A percentile compares a stretch with the other conserved stretches of the same genome.
phyloP scores from a whole-genome alignment of 75 land plant species.

The Picea sitchensis region DNA sequence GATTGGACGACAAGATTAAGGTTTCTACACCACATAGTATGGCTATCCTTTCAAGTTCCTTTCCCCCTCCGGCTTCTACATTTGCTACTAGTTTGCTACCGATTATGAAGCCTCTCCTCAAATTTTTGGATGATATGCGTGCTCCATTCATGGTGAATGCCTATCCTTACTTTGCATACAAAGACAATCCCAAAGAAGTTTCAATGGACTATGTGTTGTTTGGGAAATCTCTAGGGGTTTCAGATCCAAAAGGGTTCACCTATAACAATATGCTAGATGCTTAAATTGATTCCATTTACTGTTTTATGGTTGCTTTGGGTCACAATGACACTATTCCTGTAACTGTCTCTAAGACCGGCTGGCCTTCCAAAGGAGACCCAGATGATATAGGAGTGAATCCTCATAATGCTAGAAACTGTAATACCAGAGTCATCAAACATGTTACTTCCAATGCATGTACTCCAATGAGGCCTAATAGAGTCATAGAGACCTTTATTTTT shows the following conservation, averaged over 20 bases:
- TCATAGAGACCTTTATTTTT: slow-evolving; percentile 51
- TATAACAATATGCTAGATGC: slow-evolving; percentile 54
- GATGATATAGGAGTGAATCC: slow-evolving; percentile 43
- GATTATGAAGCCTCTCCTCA: slow-evolving; percentile 27
- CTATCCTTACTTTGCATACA: slow-evolving; percentile 49
- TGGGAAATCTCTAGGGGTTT: slow-evolving; percentile 21
- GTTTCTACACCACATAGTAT: too few species aligned
- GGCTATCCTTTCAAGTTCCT: too few species aligned
- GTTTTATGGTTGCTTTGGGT: too few species aligned
- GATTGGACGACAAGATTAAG: too few species aligned
- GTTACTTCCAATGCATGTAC: slow-evolving; percentile 37
- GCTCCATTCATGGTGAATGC: slow-evolving; percentile 45
- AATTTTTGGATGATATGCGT: slow-evolving; percentile 18
- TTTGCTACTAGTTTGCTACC: too few species aligned
- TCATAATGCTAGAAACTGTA: slow-evolving; percentile 55
- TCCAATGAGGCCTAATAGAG: slow-evolving; percentile 44
- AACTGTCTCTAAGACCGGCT: slow-evolving; percentile 40
- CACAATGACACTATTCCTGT: slow-evolving; percentile 22
- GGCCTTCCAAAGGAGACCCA: slow-evolving; percentile 34
- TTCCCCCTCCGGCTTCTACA: too few species aligned
- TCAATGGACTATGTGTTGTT: slow-evolving; percentile 41
- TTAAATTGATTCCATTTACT: slow-evolving; percentile 41
- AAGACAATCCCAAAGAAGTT: slow-evolving; percentile 24
- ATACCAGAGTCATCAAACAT: slow-evolving; percentile 30
- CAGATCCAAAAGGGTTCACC: slow-evolving; percentile 26